These are phyloP conservation scores for Hymenoscyphus scutula DNA, from an alignment of 2,329 filamentous ascomycete genomes.

Conservation along the genomic window DNA sequence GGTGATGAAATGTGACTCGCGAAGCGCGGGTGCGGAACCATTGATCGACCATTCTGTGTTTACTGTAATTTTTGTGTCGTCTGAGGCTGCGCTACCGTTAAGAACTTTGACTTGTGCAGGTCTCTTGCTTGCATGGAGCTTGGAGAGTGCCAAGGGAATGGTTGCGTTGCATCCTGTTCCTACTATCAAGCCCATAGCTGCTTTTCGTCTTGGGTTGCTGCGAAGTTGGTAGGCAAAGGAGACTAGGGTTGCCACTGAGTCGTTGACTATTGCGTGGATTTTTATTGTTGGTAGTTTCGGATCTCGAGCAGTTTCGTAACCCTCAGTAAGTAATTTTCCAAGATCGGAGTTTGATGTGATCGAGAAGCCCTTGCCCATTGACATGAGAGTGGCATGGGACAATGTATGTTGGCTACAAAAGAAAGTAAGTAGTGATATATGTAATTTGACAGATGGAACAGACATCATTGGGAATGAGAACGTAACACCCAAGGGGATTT, in stretches of 20 bases:
- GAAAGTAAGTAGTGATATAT: constrained; percentile 11
- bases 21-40: constrained; percentile 67
- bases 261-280: constrained; percentile 76
- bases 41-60: constrained; percentile 86
- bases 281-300: constrained; percentile 60
- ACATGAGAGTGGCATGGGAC: constrained; percentile 60
- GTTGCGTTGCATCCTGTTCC: constrained; percentile 82
- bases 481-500: constrained; percentile 64
- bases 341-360: constrained; percentile 60
- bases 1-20: constrained; percentile 61
- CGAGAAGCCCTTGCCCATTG: constrained; percentile 70
- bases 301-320: constrained; percentile 51
- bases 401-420: constrained; percentile 52
- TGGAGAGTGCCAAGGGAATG: constrained; percentile 64
- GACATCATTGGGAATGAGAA: constrained; percentile 68
- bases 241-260: constrained; percentile 75
- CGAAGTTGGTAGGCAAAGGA: constrained; percentile 73
- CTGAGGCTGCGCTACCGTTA: constrained; percentile 43
- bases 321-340: constrained; percentile 55
- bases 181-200: constrained; percentile 77
- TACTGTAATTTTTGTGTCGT: constrained; percentile 66
- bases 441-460: constrained; percentile 11
- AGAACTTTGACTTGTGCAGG: constrained; percentile 49
- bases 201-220: constrained; percentile 58
- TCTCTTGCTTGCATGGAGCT: constrained; percentile 62